Evolutionary conservation across 2,329 filamentous ascomycete genomes (phyloP).

Genomic region (Botrytis sinoallii): DNA sequence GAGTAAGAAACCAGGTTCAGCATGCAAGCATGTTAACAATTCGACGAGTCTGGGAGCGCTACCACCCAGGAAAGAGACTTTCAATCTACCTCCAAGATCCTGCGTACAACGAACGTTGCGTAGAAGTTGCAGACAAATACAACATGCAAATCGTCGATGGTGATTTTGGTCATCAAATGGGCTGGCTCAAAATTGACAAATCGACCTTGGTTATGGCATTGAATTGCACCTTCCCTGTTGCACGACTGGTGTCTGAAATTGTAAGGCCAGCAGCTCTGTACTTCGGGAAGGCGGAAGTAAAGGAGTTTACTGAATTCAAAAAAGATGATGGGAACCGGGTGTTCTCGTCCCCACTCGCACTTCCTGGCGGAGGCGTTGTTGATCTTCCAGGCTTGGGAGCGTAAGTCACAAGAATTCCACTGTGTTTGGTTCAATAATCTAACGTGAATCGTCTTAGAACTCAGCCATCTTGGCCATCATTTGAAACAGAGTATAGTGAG

Average conservation of each 20-base stretch:
- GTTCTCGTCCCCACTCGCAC: neutral
- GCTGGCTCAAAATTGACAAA: neutral
- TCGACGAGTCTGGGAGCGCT: neutral
- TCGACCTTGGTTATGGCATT: neutral
- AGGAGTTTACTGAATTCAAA: no score
- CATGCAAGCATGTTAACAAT: neutral
- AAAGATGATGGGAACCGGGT: no score
- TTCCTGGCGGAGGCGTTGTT: neutral
- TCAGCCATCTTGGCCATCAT: neutral
- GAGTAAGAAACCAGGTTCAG: neutral
- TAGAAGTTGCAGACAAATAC: neutral
- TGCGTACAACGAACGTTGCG: neutral
- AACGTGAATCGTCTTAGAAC: neutral
- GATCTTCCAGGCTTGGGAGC: neutral
- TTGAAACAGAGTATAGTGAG: neutral
- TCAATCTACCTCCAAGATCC: neutral
- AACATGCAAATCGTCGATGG: neutral
- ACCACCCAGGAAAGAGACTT: neutral
- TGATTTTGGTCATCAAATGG: neutral
- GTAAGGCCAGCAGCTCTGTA: no score
- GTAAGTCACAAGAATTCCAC: neutral
- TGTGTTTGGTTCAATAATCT: neutral
- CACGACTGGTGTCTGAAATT: neutral
- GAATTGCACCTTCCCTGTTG: no score
- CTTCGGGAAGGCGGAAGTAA: no score